Percentiles rank a stretch among this genome's conserved stretches.
phyloP scores from a whole-genome alignment of 768 basidiomycete species.

The Cyclocybe cylindracea region DNA sequence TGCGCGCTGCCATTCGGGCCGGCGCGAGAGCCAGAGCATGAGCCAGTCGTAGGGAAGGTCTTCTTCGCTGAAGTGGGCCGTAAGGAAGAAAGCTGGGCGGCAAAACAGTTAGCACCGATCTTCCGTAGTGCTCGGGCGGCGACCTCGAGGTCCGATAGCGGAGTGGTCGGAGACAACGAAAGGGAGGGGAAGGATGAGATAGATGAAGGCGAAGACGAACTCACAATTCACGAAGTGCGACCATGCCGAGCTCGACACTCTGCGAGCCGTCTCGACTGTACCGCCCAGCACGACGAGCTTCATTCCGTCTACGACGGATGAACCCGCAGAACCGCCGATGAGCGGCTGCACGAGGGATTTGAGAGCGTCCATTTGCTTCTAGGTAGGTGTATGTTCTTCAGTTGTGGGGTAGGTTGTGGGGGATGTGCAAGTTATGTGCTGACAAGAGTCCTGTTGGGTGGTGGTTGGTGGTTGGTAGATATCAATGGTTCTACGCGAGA shows the following conservation, averaged over 20 bases:
- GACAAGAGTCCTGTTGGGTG: no score
- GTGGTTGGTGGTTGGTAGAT: no score
- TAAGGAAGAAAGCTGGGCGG: constrained; percentile 76
- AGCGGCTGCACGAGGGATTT: constrained; percentile 82
- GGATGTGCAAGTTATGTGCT: no score
- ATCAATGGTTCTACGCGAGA: no score
- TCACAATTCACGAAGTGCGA: constrained; percentile 87
- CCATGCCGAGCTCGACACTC: constrained; percentile 85
- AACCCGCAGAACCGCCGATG: constrained; percentile 71
- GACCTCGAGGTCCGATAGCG: background rate
- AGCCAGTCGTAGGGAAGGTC: constrained; percentile 92
- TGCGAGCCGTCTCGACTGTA: constrained; percentile 83
- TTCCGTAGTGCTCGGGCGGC: constrained; percentile 6
- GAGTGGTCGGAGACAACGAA: background rate
- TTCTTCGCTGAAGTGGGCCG: constrained; percentile 88
- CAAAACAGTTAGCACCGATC: constrained; percentile 9
- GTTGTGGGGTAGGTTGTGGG: no score
- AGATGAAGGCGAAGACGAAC: constrained; percentile 23
- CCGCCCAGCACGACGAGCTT: constrained; percentile 89
- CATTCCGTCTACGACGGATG: constrained; percentile 84
- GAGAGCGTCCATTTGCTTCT: constrained; percentile 65
- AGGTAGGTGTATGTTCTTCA: no score
- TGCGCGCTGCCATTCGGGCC: constrained; percentile 86
- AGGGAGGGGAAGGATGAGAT: constrained; percentile 1
- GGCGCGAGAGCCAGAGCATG: constrained; percentile 86